Base-by-base conservation (phyloP, 2,329 filamentous ascomycete species). In the Plenodomus lindquistii region DNA sequence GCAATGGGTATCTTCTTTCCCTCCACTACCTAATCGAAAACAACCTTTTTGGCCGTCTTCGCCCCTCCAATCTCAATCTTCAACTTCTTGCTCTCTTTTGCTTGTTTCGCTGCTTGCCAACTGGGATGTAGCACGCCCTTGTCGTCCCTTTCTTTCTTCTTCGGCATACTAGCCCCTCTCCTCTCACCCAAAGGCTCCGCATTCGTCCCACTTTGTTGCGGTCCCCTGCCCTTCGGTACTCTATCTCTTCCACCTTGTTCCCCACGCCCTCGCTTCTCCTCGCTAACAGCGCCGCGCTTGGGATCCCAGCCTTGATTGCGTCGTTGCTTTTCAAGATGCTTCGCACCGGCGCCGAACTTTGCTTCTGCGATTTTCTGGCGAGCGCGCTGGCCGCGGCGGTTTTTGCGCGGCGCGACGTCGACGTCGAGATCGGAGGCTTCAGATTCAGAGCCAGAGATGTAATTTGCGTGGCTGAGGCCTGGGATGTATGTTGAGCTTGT, bases 301-400 rank as follows among this genome's bases (percentile, higher is more conserved):
- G 76, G 58, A 70, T 86, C 84, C 82, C 84, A 86, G 2, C 81
- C 83, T 29, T 72, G 69, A 57, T 83, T 78, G 37, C 78, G 57
- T 8, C 65, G 72, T 29, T 65, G 65, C 10, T 78, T 77, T 37
- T 85, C 69, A 2, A 85, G 40, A 63, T 91, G 88, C 59, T 85
- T 88, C 1, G 89, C 90, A 53, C 81, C 79, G 13, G 80, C 77
- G 41, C 88, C 88, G 68, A 81, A 93, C 66, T 92, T 93, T 75
- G 89, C 86, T 75, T 93, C 89, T 77, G 85, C 88, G 49, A 94
- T 87, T 19, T 85, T 83, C 66, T 89, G 87, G 8, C 89, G 83
- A n/a, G 87, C 88, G 37, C 85, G 81, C 73, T 95, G 89, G 3
- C 89, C 89, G 39, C 84, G 80, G 18, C 88, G 80, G 62, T 93